Base-by-base conservation (phyloP, 352 stramenopile species). In the Globisporangium abappressorium region DNA sequence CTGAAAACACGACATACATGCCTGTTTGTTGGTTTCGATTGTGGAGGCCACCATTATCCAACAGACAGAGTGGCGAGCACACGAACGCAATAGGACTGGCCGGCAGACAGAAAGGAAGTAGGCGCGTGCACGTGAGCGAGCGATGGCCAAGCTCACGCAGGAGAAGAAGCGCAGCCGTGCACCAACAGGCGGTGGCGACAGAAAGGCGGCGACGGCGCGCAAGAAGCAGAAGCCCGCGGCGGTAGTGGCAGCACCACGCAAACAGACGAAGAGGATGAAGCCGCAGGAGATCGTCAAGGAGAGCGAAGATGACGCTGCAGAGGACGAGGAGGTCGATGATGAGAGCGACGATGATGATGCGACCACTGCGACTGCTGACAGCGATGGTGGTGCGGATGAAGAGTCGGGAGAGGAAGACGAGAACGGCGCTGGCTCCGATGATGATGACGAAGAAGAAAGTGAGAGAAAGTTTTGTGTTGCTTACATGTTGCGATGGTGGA, bases 191-290 rank as follows among this genome's bases (percentile, higher is more conserved):
- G 18, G 41, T 3, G 41, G 41, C 18, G 18, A 51, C 43, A 51
- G 43, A 22, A 36, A 51, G 26, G n/a, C 34, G 15, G 54, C 20
- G 24, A 43, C n/a, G 26, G 15, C 54, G 41, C 60, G 64, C 66
- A 75, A 65, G 63, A 70, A 73, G 43, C 63, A 63, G 41, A 73
- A 70, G 59, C 34, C 60, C 33, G n/a, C 38, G 12, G 26, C 20
- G 54, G 15, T 33, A 18, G n/a, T 28, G 8, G 34, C 20, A 46
- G 9, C 24, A 18, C 54, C 34, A 18, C 69, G 58, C 1, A 60
- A 61, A 26, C 14, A 12, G 34, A 41, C 18, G 41, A 65, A 58
- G 64, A 59, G 5, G 38, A 57, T 28, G 43, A 22, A 38, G 55
- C 64, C 24, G 43, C 20, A 62, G 14, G 64, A 69, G 38, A n/a